Evolutionary conservation across 805 yeast genomes (phyloP), one percentile per base, ranked within the genome.

Genomic region (Candida mattraensis): DNA sequence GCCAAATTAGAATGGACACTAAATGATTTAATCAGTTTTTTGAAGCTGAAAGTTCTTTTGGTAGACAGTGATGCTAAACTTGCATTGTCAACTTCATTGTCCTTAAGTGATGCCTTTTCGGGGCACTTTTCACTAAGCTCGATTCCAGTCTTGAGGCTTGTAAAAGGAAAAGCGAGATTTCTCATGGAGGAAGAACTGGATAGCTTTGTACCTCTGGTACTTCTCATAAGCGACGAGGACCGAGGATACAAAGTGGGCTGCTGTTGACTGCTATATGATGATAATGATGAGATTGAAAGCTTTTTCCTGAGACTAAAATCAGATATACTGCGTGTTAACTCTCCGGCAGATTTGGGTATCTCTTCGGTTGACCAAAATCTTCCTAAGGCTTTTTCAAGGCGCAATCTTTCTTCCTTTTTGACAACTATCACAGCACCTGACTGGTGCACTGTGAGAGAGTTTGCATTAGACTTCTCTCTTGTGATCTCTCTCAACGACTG

Each of bases 351-450:
- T 9, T 31, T 30, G 18, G 47, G 49, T 30, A 64, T 50, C 27
- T 56, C 56, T 15, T 58, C 59, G 13, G 60, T 52, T 13, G 51
- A 41, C 68, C 65, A 64, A 18, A 65, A 44, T 17, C 61, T 56
- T 24, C 43, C 44, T 33, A 67, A 44, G 2, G 40, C 32, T 11
- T 40, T 42, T 35, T 62, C 68, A n/a, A 57, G 31, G 11, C 49
- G 42, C 2, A 47, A 23, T 15, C 60, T 43, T 9, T 59, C 58
- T 14, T 43, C 44, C 18, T 27, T 39, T 14, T 39, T 40, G 16
- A 51, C 29, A 10, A 18, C 21, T 14, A 44, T 28, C 10, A 28
- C 28, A 6, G 32, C 19, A n/a, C 25, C 27, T 9, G 27, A 19
- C 8, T 30, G 36, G 19, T 17, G 19, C 18, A 23, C 12, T 8